phyloP scores from a whole-genome alignment of 2,329 filamentous ascomycete species.

The Diaporthe ilicicola region DNA sequence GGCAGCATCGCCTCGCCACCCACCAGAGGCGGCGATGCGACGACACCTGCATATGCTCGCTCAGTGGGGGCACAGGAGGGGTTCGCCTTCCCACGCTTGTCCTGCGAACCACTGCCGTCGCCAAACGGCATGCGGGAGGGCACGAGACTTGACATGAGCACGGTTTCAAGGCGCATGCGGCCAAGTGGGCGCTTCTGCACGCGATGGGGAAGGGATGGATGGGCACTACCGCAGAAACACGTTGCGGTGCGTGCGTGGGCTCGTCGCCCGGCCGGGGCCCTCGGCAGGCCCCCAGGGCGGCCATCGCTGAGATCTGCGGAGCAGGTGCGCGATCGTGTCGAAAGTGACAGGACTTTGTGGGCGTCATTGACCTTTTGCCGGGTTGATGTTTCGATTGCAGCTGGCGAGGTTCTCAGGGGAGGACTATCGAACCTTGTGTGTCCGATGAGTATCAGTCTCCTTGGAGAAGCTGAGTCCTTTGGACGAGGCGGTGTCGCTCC shows the following conservation, averaged over 20 bases:
- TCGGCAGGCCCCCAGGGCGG: background rate
- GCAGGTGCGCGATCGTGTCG: background rate
- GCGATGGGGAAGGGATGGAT: background rate
- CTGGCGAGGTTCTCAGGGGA: background rate
- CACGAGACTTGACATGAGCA: background rate
- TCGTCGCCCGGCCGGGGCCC: background rate
- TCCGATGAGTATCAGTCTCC: background rate
- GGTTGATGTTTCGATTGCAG: background rate
- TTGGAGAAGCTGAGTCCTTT: background rate
- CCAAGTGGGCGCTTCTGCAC: slow-evolving; percentile 1
- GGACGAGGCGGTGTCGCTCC: background rate
- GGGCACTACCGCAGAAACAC: background rate
- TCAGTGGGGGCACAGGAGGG: background rate
- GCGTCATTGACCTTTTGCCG: background rate
- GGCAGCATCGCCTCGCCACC: background rate
- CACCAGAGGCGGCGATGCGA: background rate
- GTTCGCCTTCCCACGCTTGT: background rate
- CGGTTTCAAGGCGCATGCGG: background rate
- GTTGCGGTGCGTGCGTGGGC: background rate
- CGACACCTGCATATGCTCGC: background rate
- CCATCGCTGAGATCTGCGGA: background rate
- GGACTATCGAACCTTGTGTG: background rate
- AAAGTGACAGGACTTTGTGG: background rate
- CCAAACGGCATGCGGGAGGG: background rate
- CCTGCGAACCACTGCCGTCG: background rate